These are phyloP conservation scores for Cryptococcus amylolentus DNA, from an alignment of 1,284 basidiomycete genomes.

Conservation along the genomic window DNA sequence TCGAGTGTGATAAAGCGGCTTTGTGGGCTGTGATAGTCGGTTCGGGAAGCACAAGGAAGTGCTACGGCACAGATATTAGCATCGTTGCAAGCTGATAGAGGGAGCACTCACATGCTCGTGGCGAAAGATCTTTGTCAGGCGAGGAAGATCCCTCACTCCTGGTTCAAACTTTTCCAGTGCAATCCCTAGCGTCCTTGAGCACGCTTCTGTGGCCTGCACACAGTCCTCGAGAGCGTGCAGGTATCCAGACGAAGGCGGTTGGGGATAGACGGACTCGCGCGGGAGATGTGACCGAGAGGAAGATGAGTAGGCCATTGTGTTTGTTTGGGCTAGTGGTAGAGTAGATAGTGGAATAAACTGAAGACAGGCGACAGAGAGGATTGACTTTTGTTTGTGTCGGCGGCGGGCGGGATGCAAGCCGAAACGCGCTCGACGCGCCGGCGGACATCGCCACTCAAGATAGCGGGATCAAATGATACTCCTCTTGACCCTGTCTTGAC, in stretches of 20 bases:
- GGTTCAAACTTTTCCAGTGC: slow-evolving; percentile 28
- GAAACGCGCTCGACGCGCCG: not conserved
- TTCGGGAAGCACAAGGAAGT: slow-evolving; percentile 44
- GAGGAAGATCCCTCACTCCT: slow-evolving; percentile 41
- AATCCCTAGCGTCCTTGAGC: slow-evolving; percentile 20
- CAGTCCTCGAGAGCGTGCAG: slow-evolving; percentile 44
- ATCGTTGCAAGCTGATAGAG: not conserved
- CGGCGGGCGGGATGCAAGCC: not conserved
- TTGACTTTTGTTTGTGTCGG: not conserved
- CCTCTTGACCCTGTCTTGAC: not conserved
- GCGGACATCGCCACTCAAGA: not conserved
- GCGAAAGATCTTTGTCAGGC: slow-evolving; percentile 37
- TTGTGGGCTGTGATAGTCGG: slow-evolving; percentile 39
- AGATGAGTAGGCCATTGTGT: slow-evolving; percentile 13
- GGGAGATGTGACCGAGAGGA: slow-evolving; percentile 9
- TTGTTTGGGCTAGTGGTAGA: not conserved
- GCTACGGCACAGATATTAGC: slow-evolving; percentile 18
- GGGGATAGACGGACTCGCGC: slow-evolving; percentile 26
- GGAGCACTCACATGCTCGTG: slow-evolving; percentile 40
- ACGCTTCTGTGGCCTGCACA: slow-evolving; percentile 40
- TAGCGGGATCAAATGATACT: not conserved
- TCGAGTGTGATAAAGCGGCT: slow-evolving; percentile 32
- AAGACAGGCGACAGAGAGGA: not conserved
- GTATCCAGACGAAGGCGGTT: slow-evolving; percentile 26
- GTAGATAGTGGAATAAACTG: not conserved